Evolutionary conservation across 2,329 filamentous ascomycete genomes (phyloP).

Genomic region (Ilyonectria destructans): DNA sequence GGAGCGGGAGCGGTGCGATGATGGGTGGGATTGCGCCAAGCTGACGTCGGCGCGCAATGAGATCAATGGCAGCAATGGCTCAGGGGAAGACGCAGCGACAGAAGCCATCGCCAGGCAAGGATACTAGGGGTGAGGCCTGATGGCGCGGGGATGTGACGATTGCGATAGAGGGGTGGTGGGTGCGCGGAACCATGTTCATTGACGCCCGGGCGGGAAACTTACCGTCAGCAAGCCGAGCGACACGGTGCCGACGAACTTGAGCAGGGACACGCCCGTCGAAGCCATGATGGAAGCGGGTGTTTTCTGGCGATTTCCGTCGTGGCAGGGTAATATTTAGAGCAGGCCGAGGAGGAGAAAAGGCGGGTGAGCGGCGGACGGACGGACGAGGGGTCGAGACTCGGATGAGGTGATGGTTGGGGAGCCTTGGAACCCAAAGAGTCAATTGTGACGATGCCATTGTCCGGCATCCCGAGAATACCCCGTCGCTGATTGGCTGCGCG

Average conservation of each 20-base stretch:
- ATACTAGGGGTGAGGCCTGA: background rate
- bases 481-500: constrained; percentile 32
- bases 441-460: constrained; percentile 12
- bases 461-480: constrained; percentile 29
- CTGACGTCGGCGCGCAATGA: background rate
- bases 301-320: background rate
- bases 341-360: no score
- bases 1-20: constrained; percentile 1
- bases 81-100: background rate
- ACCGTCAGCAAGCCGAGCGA: constrained; percentile 92
- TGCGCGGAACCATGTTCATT: constrained; percentile 18
- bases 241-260: constrained; percentile 95
- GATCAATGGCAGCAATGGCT: background rate
- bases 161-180: constrained; percentile 8
- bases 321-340: no score
- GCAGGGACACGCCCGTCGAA: constrained; percentile 79
- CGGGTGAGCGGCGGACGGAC: no score
- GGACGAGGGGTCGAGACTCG: background rate
- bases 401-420: constrained; percentile 32
- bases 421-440: constrained; percentile 2
- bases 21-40: constrained; percentile 12
- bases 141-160: constrained; percentile 1
- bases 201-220: constrained; percentile 56
- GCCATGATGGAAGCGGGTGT: constrained; percentile 66
- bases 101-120: background rate